Conservation (phyloP, 2,329 filamentous ascomycete genomes). For the Alternaria sp. region DNA sequence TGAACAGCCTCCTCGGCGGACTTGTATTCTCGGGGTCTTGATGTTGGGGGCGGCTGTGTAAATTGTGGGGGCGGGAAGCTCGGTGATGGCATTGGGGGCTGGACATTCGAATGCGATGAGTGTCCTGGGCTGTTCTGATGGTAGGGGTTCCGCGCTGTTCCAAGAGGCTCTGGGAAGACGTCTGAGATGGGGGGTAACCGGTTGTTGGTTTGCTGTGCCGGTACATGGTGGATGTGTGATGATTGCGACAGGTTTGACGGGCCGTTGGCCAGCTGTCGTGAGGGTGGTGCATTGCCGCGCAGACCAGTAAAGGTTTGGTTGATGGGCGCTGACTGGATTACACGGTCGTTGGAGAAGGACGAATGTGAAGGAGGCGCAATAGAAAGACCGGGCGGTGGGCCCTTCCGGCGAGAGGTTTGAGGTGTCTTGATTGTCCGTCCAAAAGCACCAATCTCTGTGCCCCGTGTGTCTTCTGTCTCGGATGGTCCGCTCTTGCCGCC, state of each 20-base stretch:
- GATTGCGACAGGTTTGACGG: slow-evolving; percentile 83
- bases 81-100: slow-evolving; percentile 79
- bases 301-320: slow-evolving; percentile 95
- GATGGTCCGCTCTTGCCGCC: slow-evolving; percentile 64
- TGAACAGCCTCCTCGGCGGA: slow-evolving; percentile 96
- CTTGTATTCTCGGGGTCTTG: slow-evolving; percentile 83
- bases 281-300: slow-evolving; percentile 69
- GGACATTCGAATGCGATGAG: slow-evolving; percentile 69
- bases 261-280: slow-evolving; percentile 81
- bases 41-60: slow-evolving; percentile 60
- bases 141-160: slow-evolving; percentile 57
- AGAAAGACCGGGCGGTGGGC: slow-evolving; percentile 86
- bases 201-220: slow-evolving; percentile 88
- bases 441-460: slow-evolving; percentile 54
- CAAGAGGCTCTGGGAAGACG: slow-evolving; percentile 85
- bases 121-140: slow-evolving; percentile 72
- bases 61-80: slow-evolving; percentile 69
- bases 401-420: slow-evolving; percentile 74
- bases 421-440: slow-evolving; percentile 69
- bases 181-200: slow-evolving; percentile 92
- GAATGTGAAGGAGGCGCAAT: slow-evolving; percentile 95
- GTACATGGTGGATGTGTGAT: slow-evolving; percentile 90
- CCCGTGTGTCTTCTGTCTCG: slow-evolving; percentile 42
- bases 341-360: slow-evolving; percentile 90
- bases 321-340: slow-evolving; percentile 95